phyloP scores from a whole-genome alignment of 441 rosid species.

The Erodium moschatum region DNA sequence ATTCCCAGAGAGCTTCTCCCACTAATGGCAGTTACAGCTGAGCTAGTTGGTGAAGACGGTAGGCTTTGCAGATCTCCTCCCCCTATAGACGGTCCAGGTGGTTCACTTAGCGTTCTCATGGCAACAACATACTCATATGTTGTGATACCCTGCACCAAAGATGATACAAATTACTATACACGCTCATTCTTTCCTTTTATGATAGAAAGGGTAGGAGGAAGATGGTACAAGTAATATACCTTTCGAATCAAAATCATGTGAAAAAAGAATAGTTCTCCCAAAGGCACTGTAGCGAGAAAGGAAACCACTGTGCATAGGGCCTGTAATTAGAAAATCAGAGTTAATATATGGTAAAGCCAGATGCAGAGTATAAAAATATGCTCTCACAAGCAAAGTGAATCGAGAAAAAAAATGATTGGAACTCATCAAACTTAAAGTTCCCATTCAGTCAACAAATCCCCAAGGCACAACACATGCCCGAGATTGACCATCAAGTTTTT shows the following conservation, averaged over 20 bases:
- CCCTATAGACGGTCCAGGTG: slow-evolving; percentile 62
- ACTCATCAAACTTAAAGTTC: not conserved
- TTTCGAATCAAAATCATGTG: slow-evolving; percentile 79
- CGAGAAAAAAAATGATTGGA: not conserved
- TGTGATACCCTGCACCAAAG: slow-evolving; percentile 64
- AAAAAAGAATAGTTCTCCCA: slow-evolving; percentile 87
- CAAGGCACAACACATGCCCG: not conserved
- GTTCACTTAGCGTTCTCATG: slow-evolving; percentile 78
- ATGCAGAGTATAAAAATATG: not conserved
- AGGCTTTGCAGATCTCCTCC: slow-evolving; percentile 65
- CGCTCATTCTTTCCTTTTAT: not conserved
- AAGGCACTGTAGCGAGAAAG: slow-evolving; percentile 66
- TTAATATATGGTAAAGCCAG: not conserved
- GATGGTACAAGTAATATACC: slow-evolving; percentile 33
- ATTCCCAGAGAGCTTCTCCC: slow-evolving; percentile 84
- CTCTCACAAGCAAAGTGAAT: not conserved
- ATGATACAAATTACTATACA: slow-evolving; percentile 7
- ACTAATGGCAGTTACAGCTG: slow-evolving; percentile 82
- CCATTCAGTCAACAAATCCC: not conserved
- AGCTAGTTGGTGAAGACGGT: slow-evolving; percentile 71
- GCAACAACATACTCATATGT: slow-evolving; percentile 92
- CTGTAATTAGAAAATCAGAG: slow-evolving; percentile 31
- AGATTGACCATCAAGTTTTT: not conserved
- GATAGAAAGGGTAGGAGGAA: slow-evolving; percentile 1
- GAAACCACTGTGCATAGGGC: slow-evolving; percentile 68